A percentile compares a stretch with the other conserved stretches of the same genome.
Evolutionary conservation across 805 yeast genomes (phyloP).

Genomic region (Ascoidea tarda): DNA sequence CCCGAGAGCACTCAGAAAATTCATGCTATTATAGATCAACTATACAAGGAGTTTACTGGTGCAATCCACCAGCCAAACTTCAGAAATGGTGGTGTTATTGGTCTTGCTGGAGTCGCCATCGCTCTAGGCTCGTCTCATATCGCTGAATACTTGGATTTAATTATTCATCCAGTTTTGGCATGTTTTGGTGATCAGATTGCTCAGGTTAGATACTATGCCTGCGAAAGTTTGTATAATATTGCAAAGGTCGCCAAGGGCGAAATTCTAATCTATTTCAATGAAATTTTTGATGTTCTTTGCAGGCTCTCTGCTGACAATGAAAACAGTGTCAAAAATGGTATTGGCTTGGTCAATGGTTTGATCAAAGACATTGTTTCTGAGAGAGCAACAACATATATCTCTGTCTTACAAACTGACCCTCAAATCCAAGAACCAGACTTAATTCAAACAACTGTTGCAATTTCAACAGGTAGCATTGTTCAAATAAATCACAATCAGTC

Average conservation of each 20-base stretch:
- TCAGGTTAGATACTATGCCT: slow-evolving; percentile 92
- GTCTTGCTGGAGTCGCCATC: slow-evolving; percentile 89
- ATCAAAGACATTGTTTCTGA: slow-evolving; percentile 93
- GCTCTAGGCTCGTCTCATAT: slow-evolving; percentile 80
- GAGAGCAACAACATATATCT: slow-evolving; percentile 78
- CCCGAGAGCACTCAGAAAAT: slow-evolving; percentile 42
- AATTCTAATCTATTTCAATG: slow-evolving; percentile 80
- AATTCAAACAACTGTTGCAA: slow-evolving; percentile 30
- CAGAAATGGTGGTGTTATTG: slow-evolving; percentile 91
- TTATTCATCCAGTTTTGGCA: slow-evolving; percentile 85
- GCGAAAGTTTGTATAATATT: slow-evolving; percentile 89
- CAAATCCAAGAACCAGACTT: slow-evolving; percentile 23
- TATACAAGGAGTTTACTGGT: slow-evolving; percentile 66
- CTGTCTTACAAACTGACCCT: slow-evolving; percentile 43
- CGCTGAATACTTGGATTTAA: slow-evolving; percentile 68
- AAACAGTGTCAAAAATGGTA: slow-evolving; percentile 86
- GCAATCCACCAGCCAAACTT: slow-evolving; percentile 78
- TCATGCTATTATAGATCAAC: slow-evolving; percentile 47
- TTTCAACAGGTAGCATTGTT: slow-evolving; percentile 41
- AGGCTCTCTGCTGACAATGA: slow-evolving; percentile 84
- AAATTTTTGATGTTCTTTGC: slow-evolving; percentile 86
- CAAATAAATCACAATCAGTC: slow-evolving; percentile 48
- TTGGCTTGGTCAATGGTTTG: slow-evolving; percentile 79
- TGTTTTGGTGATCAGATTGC: slow-evolving; percentile 96
- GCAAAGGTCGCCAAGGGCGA: slow-evolving; percentile 97